Conservation (phyloP, 2,329 filamentous ascomycete species). For the Paraphoma sp. region DNA sequence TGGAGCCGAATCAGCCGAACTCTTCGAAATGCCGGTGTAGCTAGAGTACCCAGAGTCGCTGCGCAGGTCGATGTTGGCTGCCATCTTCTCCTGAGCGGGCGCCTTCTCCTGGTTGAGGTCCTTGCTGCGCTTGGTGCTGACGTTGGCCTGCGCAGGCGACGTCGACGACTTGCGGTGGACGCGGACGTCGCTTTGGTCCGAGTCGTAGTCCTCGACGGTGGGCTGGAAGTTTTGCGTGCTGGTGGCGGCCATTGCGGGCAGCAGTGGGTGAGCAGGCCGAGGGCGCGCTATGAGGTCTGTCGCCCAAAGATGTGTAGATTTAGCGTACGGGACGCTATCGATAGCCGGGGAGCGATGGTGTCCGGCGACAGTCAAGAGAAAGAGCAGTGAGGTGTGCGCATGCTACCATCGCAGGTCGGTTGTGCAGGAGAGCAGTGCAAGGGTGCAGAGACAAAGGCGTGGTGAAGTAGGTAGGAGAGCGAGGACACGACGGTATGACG, state of each 20-base stretch:
- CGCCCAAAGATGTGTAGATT: no score
- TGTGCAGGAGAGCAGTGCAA: neutral
- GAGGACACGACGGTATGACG: slow-evolving; percentile 1
- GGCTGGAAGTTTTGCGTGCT: slow-evolving; percentile 24
- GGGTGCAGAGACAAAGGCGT: neutral
- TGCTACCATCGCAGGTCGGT: slow-evolving; percentile 1
- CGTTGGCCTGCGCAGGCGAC: slow-evolving; percentile 58
- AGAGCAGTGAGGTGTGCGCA: neutral
- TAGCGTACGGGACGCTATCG: slow-evolving; percentile 3
- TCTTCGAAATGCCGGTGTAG: slow-evolving; percentile 60
- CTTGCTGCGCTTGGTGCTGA: slow-evolving; percentile 56
- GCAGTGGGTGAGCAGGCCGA: slow-evolving; percentile 8
- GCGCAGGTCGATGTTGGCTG: slow-evolving; percentile 54
- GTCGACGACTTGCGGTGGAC: slow-evolving; percentile 30
- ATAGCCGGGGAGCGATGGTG: neutral
- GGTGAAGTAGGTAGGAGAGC: neutral
- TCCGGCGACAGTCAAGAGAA: slow-evolving; percentile 1
- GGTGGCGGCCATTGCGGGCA: slow-evolving; percentile 29
- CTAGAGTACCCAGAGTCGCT: slow-evolving; percentile 70
- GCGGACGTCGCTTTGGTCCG: slow-evolving; percentile 44
- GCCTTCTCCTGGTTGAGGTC: slow-evolving; percentile 43
- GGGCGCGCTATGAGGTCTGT: slow-evolving; percentile 1
- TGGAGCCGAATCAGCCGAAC: slow-evolving; percentile 60
- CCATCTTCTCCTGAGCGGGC: slow-evolving; percentile 28
- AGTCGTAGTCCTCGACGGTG: slow-evolving; percentile 50